Evolutionary conservation across 768 basidiomycete genomes (phyloP), one percentile per base, ranked within the genome.

Genomic region (Boletus barrowsii): DNA sequence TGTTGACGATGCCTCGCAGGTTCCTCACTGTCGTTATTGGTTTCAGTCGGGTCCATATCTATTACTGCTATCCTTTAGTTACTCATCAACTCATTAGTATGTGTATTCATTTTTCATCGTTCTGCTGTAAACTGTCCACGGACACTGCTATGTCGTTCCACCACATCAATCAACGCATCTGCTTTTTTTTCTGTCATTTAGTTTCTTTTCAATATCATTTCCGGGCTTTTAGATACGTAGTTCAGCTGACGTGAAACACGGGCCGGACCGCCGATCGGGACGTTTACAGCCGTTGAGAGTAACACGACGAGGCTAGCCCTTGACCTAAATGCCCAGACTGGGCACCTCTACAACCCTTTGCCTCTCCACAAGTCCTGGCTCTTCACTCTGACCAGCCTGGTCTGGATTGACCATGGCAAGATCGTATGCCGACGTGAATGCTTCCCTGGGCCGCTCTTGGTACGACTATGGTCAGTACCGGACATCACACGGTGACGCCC

Each of bases 401-500:
- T 60, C 36, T 20, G 26, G 39, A 30, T 15, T 45, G 43, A 33
- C 56, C 56, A 79, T 81, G 77, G 75, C 80, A 55, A 74, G 76
- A 59, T 69, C 83, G 35, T 83, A 86, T 55, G 68, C 80, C 33
- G 72, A 82, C 67, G 83, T 81, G 42, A 85, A 85, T 63, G 78
- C 79, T 55, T 74, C 75, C 54, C 68, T 84, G 22, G 84, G 84
- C 26, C 72, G 72, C 62, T 69, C 76, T 35, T 86, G 84, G 84
- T 83, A 81, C 66, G 84, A 84, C 62, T 84, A 84, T 62, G 82
- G 83, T 82, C 52, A 54, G 77, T 45, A 43, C 49, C 22, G 14
- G 5, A 33, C 47, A 36, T 17, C 45, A 24, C 55, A 36, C 35
- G 2, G 20, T 30, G 42, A 46, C 48, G 15, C 39, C 48, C 20